Evolutionary conservation across 805 yeast genomes (phyloP), one percentile per base, ranked within the genome.

Genomic region (Phaffomyces opuntiae): DNA sequence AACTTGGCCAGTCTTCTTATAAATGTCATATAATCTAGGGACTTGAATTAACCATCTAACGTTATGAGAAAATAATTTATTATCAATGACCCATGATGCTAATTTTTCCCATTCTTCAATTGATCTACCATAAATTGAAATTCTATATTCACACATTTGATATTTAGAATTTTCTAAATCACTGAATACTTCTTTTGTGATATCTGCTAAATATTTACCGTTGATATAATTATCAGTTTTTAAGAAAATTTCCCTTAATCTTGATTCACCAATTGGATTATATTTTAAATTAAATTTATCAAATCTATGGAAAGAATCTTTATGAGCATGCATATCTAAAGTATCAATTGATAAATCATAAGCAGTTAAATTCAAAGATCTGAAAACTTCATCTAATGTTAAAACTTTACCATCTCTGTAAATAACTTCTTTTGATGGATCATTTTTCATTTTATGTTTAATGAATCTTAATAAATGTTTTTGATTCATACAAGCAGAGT

Each of bases 401-500:
- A 93, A 74, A 8, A 88, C 78, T 61, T 87, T 81, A 17, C 91
- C 95, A 68, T 93, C 99, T 70, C 99, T 83, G 66, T 77, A 83
- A 42, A 95, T 93, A 13, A 93, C 99, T 50, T 85, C 83, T 62
- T 95, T 96, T 53, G 87, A 77, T 3, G 95, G 90, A 40, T 72
- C 69, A 49, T 87, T 86, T 68, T 91, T 88, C 67, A 93, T 81
- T 68, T 93, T 93, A 63, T 89, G 87, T 67, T 93, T 93, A 65
- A 93, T 93, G 64, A 87, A 93, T 57, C 99, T 82, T 53, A 93
- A 72, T 57, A 93, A 70, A 68, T 93, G 99, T 66, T 93, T 93
- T 68, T 93, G 99, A 60, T 95, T 95, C 98, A 95, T 95, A 65
- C 97, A 90, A 11, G 99, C 99, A 9, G 96, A 87, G 64, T 95